Evolutionary conservation across 2,329 filamentous ascomycete species (phyloP).

Genomic region (Penicillium sp.): DNA sequence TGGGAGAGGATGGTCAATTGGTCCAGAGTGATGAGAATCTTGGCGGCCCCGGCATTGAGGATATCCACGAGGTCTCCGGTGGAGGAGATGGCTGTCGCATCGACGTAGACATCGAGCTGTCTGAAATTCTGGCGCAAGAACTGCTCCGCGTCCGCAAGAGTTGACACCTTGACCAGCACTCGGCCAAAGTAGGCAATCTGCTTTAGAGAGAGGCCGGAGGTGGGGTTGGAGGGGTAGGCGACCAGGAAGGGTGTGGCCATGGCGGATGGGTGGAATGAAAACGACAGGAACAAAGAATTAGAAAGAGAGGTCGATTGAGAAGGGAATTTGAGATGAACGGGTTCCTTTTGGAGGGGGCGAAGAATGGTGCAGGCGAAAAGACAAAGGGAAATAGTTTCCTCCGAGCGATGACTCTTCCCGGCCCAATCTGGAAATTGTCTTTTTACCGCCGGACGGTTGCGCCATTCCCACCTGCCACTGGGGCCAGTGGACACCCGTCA

Average conservation of each 20-base stretch:
- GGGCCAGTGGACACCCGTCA: not conserved
- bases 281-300: not conserved
- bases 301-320: not conserved
- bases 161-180: conserved; percentile 50
- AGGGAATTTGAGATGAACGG: conserved; percentile 4
- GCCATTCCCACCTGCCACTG: conserved; percentile 7
- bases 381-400: conserved; percentile 3
- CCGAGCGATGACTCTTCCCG: conserved; percentile 16
- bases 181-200: conserved; percentile 55
- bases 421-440: conserved; percentile 5
- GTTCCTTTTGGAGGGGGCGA: conserved; percentile 10
- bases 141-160: conserved; percentile 34
- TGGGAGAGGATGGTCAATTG: conserved; percentile 55
- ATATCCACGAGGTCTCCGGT: conserved; percentile 70
- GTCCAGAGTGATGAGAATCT: conserved; percentile 70
- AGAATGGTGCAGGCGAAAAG: not conserved
- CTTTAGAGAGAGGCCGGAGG: conserved; percentile 47
- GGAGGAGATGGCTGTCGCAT: conserved; percentile 64
- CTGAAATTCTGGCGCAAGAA: conserved; percentile 55
- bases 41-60: conserved; percentile 77
- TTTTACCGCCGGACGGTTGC: conserved; percentile 9
- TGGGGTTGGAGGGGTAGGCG: conserved; percentile 37
- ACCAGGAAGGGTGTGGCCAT: conserved; percentile 42
- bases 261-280: conserved; percentile 7
- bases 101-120: conserved; percentile 61